Conservation (phyloP, 345 rosid species). For the Arabis alpina region DNA sequence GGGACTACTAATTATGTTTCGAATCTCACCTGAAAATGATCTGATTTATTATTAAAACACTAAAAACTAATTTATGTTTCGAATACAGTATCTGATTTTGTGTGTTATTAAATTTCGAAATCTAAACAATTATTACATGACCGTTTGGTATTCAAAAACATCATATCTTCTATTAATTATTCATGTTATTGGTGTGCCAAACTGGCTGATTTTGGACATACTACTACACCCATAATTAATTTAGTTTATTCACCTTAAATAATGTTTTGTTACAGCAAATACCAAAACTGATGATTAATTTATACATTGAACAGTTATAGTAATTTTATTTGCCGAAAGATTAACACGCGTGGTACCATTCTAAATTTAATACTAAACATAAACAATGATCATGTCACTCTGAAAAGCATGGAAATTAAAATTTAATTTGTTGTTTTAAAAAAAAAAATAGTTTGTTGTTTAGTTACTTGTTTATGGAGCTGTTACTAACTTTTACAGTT, state of each 20-base stretch:
- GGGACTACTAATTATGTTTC: background rate
- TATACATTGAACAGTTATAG: constrained; percentile 4
- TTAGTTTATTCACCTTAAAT: constrained; percentile 3
- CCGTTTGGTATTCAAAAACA: constrained; percentile 9
- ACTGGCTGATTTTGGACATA: constrained; percentile 30
- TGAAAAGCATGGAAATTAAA: background rate
- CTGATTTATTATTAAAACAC: background rate
- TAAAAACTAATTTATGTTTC: background rate
- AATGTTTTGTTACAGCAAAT: constrained; percentile 19
- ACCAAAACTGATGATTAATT: constrained; percentile 9
- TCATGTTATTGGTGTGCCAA: constrained; percentile 22
- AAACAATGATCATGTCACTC: constrained; percentile 5
- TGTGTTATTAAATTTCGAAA: background rate
- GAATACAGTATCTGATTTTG: background rate
- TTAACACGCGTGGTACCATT: constrained; percentile 32
- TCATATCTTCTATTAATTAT: background rate
- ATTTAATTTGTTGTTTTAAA: background rate
- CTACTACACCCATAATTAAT: background rate
- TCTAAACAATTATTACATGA: constrained; percentile 12
- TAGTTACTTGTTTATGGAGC: background rate
- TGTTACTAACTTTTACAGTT: background rate
- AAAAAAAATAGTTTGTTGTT: no score
- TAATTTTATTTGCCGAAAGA: constrained; percentile 27
- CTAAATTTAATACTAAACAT: background rate
- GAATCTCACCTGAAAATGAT: constrained; percentile 1